Evolutionary conservation across 2,329 filamentous ascomycete genomes (phyloP), one percentile per base, ranked within the genome.

Genomic region (Hypoxylon sp.): DNA sequence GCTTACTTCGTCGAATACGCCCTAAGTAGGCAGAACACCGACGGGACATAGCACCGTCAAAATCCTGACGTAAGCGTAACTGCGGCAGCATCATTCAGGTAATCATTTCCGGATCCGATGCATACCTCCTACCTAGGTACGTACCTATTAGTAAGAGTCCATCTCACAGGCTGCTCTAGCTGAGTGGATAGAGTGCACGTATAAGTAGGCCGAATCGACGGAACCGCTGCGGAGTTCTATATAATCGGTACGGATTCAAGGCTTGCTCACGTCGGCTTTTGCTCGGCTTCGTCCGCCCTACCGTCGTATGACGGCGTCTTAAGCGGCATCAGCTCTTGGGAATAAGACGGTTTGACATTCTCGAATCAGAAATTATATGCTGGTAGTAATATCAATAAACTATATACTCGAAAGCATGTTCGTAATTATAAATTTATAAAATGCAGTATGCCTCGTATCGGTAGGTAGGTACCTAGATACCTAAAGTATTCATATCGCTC

Each of bases 1-100:
- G 17, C 38, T 11, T 2, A 1, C 7, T 43, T 43, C 38, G 17
- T 17, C 17, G 7, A 43, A 43, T 43, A 43, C 38, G 17, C 25
- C 21, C 36, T n/a, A 13, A 41, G 11, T 2, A 28, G 11, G 38
- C 38, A 17, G 17, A 43, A 43, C 38, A 19, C 38, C 36, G 21
- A 41, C 38, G 41, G 53, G 38, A 56, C n/a, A 46, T 46, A 23
- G n/a, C 41, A 13, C 41, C 53, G 41, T 34, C 41, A 17, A 14
- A 25, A 28, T 21, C 13, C 17, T 25, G 17, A 56, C 14, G 53
- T 56, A 41, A 56, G 53, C 53, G 5, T 46, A 46, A 21, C 41
- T 36, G 17, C 53, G 41, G 25, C 41, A 13, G 19, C 38, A 7
- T 43, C 21, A 2, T 13, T 32, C 10, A 5, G 30, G 25, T 21